A percentile compares a stretch with the other conserved stretches of the same genome.
phyloP scores from a whole-genome alignment of 2,329 filamentous ascomycete genomes.

The Alternaria gaisen region DNA sequence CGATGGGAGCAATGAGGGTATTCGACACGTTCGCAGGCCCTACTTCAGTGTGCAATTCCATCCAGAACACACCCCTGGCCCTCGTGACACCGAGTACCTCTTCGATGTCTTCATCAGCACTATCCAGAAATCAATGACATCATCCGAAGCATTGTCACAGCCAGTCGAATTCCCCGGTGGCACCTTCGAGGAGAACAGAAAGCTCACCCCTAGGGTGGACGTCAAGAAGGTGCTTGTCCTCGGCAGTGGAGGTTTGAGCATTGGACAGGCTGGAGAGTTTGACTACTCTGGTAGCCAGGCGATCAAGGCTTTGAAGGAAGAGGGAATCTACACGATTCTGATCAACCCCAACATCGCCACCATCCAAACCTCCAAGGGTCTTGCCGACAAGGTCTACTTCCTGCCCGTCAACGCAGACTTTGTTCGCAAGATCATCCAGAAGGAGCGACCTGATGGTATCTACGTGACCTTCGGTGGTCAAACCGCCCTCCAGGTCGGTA shows the following conservation, averaged over 20 bases:
- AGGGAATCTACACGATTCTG: slow-evolving; percentile 96
- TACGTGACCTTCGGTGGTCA: slow-evolving; percentile 98
- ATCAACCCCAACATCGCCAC: slow-evolving; percentile 99
- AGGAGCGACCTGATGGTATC: slow-evolving; percentile 94
- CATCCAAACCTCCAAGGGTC: slow-evolving; percentile 96
- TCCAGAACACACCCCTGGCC: slow-evolving; percentile 94
- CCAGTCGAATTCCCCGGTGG: slow-evolving; percentile 90
- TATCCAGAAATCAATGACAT: slow-evolving; percentile 75
- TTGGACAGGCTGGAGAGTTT: slow-evolving; percentile 97
- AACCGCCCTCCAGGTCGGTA: slow-evolving; percentile 95
- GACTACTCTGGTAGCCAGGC: slow-evolving; percentile 98
- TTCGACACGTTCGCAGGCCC: slow-evolving; percentile 83
- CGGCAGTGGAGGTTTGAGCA: slow-evolving; percentile 93
- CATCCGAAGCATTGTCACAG: slow-evolving; percentile 71
- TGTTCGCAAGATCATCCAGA: slow-evolving; percentile 94
- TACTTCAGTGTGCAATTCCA: slow-evolving; percentile 99
- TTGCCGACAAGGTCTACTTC: slow-evolving; percentile 99
- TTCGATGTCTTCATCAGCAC: slow-evolving; percentile 96
- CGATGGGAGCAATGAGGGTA: slow-evolving; percentile 97
- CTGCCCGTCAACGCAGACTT: slow-evolving; percentile 96
- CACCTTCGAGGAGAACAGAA: slow-evolving; percentile 78
- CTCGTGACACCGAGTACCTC: slow-evolving; percentile 92
- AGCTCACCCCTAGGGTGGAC: slow-evolving; percentile 76
- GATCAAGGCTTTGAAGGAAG: slow-evolving; percentile 97
- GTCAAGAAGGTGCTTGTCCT: slow-evolving; percentile 96